Base-by-base conservation (phyloP, 345 rosid genomes). In the Anastatica hierochuntica region DNA sequence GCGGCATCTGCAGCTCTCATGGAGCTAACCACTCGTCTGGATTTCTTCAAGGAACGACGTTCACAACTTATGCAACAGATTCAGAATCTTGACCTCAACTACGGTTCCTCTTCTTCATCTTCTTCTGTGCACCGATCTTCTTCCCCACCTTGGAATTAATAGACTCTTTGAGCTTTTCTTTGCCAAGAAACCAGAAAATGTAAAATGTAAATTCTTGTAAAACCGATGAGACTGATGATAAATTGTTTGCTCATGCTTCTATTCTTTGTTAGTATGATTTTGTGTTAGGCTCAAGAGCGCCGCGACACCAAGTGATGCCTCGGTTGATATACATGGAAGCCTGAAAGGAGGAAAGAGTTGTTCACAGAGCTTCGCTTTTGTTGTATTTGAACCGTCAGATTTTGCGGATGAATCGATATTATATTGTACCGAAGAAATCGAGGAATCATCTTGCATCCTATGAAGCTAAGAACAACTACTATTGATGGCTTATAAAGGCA, bases 401-500 rank as follows among this genome's bases (percentile, higher is more conserved):
- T 11, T 58, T 44, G 58, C 35, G 10, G 53, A 36, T 17, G 29
- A 21, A 46, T 20, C n/a, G 8, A 50, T n/a, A n/a, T n/a, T 13
- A 36, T 60, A 1, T 63, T 73, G 13, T 70, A 90, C 98, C 95
- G 5, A 90, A 79, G 72, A 74, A 90, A 68, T 84, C 95, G 13
- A 82, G 78, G 76, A n/a, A 90, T 84, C 98, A 90, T 84, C 70
- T 90, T 90, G 45, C 52, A 66, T 53, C 98, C 98, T 27, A 87
- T 82, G 73, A 90, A 87, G 70, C 98, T 92, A 47, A 90, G 78
- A 53, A 90, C 96, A 44, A 80, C 74, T 11, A 77, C 95, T 48
- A 87, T 87, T 35, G 98, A 87, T 12, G 95, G 90, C 96, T 90
- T n/a, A n/a, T n/a, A n/a, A n/a, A n/a, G n/a, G n/a, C n/a, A n/a